Evolutionary conservation across 2,329 filamentous ascomycete species (phyloP).

Genomic region (Monosporascus sp.): DNA sequence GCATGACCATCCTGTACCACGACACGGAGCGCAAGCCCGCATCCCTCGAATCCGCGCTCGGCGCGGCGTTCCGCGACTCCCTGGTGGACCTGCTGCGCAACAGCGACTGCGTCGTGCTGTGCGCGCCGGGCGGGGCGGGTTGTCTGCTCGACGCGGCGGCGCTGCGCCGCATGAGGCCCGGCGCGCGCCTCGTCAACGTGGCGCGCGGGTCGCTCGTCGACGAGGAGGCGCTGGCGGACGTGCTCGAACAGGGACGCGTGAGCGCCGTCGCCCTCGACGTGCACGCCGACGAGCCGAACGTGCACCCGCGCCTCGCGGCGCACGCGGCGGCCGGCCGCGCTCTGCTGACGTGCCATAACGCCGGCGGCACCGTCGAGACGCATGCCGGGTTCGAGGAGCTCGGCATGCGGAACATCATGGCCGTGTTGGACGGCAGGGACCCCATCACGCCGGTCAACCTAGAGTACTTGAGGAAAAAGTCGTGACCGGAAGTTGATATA

Average conservation of each 20-base stretch:
- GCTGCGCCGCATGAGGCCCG: conserved; percentile 47
- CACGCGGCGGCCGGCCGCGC: conserved; percentile 37
- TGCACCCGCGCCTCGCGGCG: conserved; percentile 40
- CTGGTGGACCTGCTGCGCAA: conserved; percentile 46
- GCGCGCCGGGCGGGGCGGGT: conserved; percentile 46
- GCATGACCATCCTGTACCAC: conserved; percentile 62
- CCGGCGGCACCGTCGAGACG: conserved; percentile 61
- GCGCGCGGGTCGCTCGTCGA: conserved; percentile 61
- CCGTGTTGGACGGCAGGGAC: conserved; percentile 46
- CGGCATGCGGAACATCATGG: conserved; percentile 62
- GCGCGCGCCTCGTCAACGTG: conserved; percentile 59
- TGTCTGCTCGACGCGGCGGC: conserved; percentile 43
- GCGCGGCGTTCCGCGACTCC: conserved; percentile 44
- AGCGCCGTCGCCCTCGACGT: conserved; percentile 58
- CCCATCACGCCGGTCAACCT: conserved; percentile 60
- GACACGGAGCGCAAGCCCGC: conserved; percentile 49
- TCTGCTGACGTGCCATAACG: conserved; percentile 62
- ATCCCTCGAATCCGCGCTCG: conserved; percentile 34
- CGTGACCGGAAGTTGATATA: neutral
- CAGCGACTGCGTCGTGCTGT: conserved; percentile 58
- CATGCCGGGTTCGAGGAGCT: conserved; percentile 62
- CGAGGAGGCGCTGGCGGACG: conserved; percentile 56
- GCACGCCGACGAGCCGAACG: conserved; percentile 53
- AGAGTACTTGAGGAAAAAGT: conserved; percentile 31
- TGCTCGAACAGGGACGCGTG: conserved; percentile 48